Base-by-base conservation (phyloP, 768 basidiomycete genomes). In the Lyophyllum shimeji region DNA sequence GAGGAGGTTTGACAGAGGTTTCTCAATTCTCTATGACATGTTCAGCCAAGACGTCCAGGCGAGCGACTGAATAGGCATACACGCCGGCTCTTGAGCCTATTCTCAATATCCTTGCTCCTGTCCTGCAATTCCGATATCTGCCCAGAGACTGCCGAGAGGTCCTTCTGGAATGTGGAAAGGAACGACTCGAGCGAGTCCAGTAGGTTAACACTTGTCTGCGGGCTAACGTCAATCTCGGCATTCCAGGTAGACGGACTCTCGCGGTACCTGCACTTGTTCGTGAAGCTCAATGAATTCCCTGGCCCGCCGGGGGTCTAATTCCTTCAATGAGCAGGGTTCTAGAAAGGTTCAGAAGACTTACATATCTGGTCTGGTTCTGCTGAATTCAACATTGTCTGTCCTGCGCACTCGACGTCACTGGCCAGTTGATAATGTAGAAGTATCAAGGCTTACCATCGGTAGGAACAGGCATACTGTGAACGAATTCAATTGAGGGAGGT, bases 111-210 rank as follows among this genome's bases (percentile, higher is more conserved):
- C 61, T 90, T 89, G 67, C 93, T 95, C 31, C 93, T 81, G 60
- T 85, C 83, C 66, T 98, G 97, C 21, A 99, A 78, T 59, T 98
- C 93, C 1, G 93, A 90, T 68, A 99, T 96, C 69, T 99, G 95
- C 2, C 94, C 92, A 2, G 97, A 98, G 9, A 98, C 97, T 1
- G 89, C 87, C 5, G 93, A 90, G 20, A 99, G 79, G 70, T 99
- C 96, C 63, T 81, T 89, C 71, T 98, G 96, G 66, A 99, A 99
- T 0, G 92, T 97, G 2, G 93, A 94, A 11, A 99, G 80, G 70
- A 98, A 98, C 1, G 85, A 80, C 61, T 97, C 89, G 2, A 99
- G 80, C 1, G 93, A 93, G 65, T 93, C 87, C 51, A 99, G 78
- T 18, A 98, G 81, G 56, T 79, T 80, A 13, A 91, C 82, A 65